Percentiles rank a stretch among this genome's conserved stretches.
These are phyloP conservation scores for Apium graveolens DNA, from an alignment of 129 eudicot genomes.

Conservation along the genomic window DNA sequence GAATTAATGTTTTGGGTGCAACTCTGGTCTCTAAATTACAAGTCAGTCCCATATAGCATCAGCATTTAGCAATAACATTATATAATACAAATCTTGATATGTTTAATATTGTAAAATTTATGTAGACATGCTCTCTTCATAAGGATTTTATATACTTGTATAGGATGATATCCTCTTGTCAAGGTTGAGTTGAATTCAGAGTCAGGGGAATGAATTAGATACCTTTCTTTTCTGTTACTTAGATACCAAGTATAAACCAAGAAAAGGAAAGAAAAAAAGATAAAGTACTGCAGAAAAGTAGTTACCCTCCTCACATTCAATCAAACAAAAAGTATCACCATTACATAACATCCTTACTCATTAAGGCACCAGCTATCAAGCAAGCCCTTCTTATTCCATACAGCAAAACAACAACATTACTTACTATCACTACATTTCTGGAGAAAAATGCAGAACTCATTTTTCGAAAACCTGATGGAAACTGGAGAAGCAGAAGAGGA, in stretches of 20 bases:
- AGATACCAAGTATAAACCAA: not conserved
- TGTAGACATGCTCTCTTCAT: too few species aligned
- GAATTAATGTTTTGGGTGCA: too few species aligned
- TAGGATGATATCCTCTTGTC: too few species aligned
- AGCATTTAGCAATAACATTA: too few species aligned
- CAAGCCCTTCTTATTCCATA: not conserved
- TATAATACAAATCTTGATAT: too few species aligned
- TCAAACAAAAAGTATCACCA: not conserved
- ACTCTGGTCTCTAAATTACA: too few species aligned
- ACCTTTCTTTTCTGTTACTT: not conserved
- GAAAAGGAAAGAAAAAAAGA: not conserved
- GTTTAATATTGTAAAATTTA: too few species aligned
- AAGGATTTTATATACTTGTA: too few species aligned
- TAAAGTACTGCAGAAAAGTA: not conserved
- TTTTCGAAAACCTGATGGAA: slow-evolving; percentile 15
- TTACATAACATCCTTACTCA: not conserved
- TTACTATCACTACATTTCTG: not conserved
- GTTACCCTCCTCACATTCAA: not conserved
- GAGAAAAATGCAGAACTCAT: slow-evolving; percentile 13
- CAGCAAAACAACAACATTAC: not conserved
- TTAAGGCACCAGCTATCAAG: not conserved
- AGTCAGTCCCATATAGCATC: too few species aligned
- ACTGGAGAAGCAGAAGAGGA: slow-evolving; percentile 7
- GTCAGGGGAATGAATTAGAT: not conserved
- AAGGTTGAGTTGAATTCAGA: not conserved